phyloP scores from a whole-genome alignment of 129 eudicot species.

The Helianthus tuberosus region DNA sequence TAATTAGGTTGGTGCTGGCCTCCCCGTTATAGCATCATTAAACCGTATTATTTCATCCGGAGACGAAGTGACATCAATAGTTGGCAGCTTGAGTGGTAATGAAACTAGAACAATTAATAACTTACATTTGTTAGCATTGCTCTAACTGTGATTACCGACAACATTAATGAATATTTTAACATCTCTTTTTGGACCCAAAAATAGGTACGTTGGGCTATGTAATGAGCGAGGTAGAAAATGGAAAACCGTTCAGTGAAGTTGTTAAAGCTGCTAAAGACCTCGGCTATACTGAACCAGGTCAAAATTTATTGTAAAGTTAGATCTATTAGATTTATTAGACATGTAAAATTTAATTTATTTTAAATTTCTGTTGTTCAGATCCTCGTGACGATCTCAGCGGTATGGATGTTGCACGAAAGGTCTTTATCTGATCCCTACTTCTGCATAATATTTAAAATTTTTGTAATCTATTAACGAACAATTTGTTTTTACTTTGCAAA shows the following conservation, averaged over 20 bases:
- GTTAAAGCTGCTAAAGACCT: constrained; percentile 83
- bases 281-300: constrained; percentile 99
- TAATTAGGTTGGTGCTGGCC: constrained; percentile 97
- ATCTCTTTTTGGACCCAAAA: constrained; percentile 17
- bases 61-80: constrained; percentile 61
- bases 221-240: constrained; percentile 94
- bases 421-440: constrained; percentile 28
- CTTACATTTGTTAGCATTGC: constrained; percentile 23
- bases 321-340: not conserved
- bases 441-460: not conserved
- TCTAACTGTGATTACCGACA: constrained; percentile 15
- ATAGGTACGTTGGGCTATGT: constrained; percentile 95
- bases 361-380: constrained; percentile 52
- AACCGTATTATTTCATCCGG: constrained; percentile 88
- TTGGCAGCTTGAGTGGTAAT: constrained; percentile 96
- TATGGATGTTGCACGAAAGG: constrained; percentile 99
- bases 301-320: not conserved
- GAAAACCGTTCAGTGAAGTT: constrained; percentile 86
- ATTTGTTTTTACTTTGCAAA: too few species aligned
- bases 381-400: constrained; percentile 99
- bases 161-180: constrained; percentile 6
- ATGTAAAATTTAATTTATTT: constrained; percentile 2
- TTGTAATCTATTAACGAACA: not conserved
- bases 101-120: constrained; percentile 11
- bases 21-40: constrained; percentile 80